Percentiles rank a stretch among this genome's conserved stretches.
Conservation (phyloP, 2,329 filamentous ascomycete species). For the Cladophialophora immunda region DNA sequence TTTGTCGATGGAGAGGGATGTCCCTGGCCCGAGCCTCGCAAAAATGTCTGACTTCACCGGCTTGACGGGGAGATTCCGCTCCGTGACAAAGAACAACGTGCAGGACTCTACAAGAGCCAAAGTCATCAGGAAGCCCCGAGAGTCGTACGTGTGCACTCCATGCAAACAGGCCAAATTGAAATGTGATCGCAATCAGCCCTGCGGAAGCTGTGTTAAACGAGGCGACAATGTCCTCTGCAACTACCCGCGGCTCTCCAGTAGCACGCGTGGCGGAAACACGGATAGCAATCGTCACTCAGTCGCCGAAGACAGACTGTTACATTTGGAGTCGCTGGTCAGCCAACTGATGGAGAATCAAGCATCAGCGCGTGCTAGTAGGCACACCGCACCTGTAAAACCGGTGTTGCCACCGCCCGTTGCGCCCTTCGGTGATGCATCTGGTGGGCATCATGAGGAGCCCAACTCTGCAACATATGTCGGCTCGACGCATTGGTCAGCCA, state of each 20-base stretch:
- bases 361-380: not conserved
- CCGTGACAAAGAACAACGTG: conserved; percentile 68
- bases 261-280: not conserved
- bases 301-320: conserved; percentile 32
- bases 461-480: conserved; percentile 45
- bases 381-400: conserved; percentile 2
- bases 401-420: conserved; percentile 4
- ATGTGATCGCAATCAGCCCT: conserved; percentile 50
- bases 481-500: conserved; percentile 52
- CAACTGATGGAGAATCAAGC: conserved; percentile 30
- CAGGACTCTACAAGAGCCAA: conserved; percentile 53
- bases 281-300: conserved; percentile 10
- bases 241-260: conserved; percentile 65
- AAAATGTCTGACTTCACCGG: conserved; percentile 27
- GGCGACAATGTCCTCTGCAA: conserved; percentile 81
- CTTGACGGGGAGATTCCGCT: conserved; percentile 33
- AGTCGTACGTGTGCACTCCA: conserved; percentile 70
- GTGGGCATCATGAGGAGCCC: not conserved
- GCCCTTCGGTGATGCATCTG: not conserved
- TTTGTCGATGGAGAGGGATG: not conserved
- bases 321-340: conserved; percentile 30
- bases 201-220: conserved; percentile 69
- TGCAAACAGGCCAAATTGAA: conserved; percentile 54
- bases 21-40: not conserved
- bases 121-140: conserved; percentile 87